Base-by-base conservation (phyloP, 371 early-diverging fungal genomes). In the Lichtheimia corymbifera region DNA sequence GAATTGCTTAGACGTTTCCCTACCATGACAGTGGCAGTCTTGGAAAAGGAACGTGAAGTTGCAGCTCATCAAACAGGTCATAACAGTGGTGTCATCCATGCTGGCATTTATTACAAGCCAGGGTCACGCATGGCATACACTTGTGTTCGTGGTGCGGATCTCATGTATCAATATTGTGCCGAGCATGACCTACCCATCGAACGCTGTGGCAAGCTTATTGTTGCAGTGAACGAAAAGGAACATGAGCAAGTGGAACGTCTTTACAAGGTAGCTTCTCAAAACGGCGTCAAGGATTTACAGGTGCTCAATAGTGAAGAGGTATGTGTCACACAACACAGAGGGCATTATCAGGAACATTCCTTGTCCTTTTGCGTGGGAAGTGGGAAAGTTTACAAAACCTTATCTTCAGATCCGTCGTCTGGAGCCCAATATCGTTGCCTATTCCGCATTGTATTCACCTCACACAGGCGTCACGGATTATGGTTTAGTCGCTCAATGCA, bases 51-150 rank as follows among this genome's bases (percentile, higher is more conserved):
- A 51, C 69, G 76, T 40, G 80, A 80, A 57, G 80, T 80, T 4
- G 77, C 80, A 57, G 73, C 75, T 49, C 80, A 80, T 64, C 80
- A 80, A 58, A 73, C 80, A 5, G 80, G 80, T 24, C 80, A 80
- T 49, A 80, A 80, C 61, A 73, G 73, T 49, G 80, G 80, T 58
- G 80, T 80, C 14, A 79, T 79, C 35, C 80, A 79, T 56, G 80
- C 80, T 42, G 80, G 80, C 66, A 77, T 80, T 53, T 77, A 77
- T 45, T 77, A 77, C 47, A 72, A 74, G 50, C 80, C 80, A 20
- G 80, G 80, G 18, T 77, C 80, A 13, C 65, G 73, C 20, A 80
- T 80, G 80, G 80, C 80, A 0, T 64, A 75, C 45, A 77, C 77
- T 0, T 77, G 80, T 58, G 77, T 80, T 0, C 73, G 77, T 45